Evolutionary conservation across 352 stramenopile genomes (phyloP), one percentile per base, ranked within the genome.

Genomic region (Phytophthora capsici): DNA sequence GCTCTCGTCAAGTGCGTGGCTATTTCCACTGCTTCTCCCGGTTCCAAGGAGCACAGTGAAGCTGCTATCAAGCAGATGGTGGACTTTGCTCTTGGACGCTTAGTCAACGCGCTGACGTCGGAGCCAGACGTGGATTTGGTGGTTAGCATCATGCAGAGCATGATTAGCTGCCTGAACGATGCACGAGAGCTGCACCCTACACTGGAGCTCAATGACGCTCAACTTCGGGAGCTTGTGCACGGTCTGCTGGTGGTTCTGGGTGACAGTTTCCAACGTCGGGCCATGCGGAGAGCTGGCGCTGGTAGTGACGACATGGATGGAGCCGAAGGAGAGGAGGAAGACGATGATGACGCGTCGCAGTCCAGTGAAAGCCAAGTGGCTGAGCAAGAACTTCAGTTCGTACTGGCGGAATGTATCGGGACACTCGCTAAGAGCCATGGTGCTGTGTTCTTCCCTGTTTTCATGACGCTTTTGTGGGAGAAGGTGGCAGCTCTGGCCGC

Each of bases 61-160:
- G 80, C 78, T 44, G 71, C 85, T 13, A 88, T 91, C 53, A 93
- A 93, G 66, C 87, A 95, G 45, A 93, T 94, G 77, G 65, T 94
- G 41, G 87, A 95, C 52, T 95, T 93, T 66, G 84, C 79, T 32
- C 78, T 95, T 12, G 87, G 87, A 32, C 80, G 87, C 2, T 64
- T 95, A 26, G 78, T 95, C 7, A 70, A 91, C 47, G 87, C 87
- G 25, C 71, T 95, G 40, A 89, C 83, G 8, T 92, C 85, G 4
- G 87, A 95, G 68, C 85, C 85, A 1, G 87, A 95, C 20, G 73
- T 94, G n/a, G 85, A 95, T 49, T 69, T 95, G 32, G 85, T 94
- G 10, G 75, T 94, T 59, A 91, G 49, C 57, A 93, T 95, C 59
- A 93, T 95, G 80, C 84, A 95, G 66, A 91, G 78, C 64, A 94